Percentiles rank a stretch among this genome's conserved stretches.
Evolutionary conservation across 169 alveolate genomes (phyloP).

Genomic region (Plasmodium vivax): DNA sequence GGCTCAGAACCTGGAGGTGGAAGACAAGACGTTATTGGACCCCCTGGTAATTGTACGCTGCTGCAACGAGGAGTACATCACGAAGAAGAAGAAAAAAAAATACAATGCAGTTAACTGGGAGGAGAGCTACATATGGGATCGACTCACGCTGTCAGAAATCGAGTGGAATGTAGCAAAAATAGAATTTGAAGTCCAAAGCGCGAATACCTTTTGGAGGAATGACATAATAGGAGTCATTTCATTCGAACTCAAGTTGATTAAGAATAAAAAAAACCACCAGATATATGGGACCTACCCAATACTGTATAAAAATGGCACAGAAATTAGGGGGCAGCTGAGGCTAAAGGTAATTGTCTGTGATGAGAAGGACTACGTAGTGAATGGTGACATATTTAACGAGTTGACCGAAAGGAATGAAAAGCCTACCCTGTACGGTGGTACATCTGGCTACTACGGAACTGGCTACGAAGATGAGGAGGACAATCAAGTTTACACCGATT

Average conservation of each 20-base stretch:
- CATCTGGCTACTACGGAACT: not conserved
- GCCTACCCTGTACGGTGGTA: not conserved
- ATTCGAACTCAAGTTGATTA: conserved; percentile 88
- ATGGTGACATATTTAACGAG: conserved; percentile 33
- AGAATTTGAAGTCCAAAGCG: conserved; percentile 92
- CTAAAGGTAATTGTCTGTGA: conserved; percentile 89
- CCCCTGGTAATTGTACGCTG: conserved; percentile 92
- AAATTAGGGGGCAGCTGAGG: conserved; percentile 83
- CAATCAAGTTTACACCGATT: conserved; percentile 63
- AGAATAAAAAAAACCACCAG: conserved; percentile 86
- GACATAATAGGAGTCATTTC: conserved; percentile 89
- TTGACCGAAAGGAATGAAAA: conserved; percentile 18
- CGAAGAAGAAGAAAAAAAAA: conserved; percentile 88
- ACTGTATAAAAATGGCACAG: conserved; percentile 85
- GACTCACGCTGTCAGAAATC: conserved; percentile 85
- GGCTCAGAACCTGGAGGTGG: conserved; percentile 82
- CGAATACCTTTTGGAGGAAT: conserved; percentile 93
- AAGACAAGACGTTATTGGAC: conserved; percentile 83
- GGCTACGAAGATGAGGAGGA: conserved; percentile 14
- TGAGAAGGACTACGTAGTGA: conserved; percentile 80
- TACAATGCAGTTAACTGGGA: conserved; percentile 93
- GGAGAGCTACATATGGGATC: conserved; percentile 90
- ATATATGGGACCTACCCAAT: conserved; percentile 86
- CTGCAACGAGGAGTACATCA: conserved; percentile 89
- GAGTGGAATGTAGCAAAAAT: conserved; percentile 92